Evolutionary conservation across 2,329 filamentous ascomycete species (phyloP).

Genomic region (Cladosporium sp.): DNA sequence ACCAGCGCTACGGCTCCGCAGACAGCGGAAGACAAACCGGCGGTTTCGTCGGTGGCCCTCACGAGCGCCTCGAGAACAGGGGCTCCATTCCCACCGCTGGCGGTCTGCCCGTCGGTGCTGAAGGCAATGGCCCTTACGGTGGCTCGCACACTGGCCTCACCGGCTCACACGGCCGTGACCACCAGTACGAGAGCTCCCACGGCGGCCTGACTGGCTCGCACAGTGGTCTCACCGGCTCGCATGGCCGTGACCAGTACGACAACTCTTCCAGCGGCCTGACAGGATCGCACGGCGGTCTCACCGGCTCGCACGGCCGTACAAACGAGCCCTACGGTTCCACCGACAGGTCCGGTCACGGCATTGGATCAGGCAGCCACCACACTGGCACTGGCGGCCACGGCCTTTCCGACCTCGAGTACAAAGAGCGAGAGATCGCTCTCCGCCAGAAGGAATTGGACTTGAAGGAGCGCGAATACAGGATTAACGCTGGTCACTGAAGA

Average conservation of each 20-base stretch:
- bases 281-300: not conserved
- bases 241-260: not conserved
- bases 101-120: not conserved
- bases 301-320: not conserved
- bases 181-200: conserved; percentile 1
- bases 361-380: not conserved
- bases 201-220: conserved; percentile 2
- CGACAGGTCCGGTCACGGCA: not conserved
- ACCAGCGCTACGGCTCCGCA: not conserved
- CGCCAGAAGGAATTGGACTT: conserved; percentile 9
- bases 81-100: conserved; percentile 14
- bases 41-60: conserved; percentile 14
- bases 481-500: not conserved
- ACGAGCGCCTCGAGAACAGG: conserved; percentile 12
- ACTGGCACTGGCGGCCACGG: not conserved
- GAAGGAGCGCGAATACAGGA: conserved; percentile 10
- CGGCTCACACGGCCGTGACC: not conserved
- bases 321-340: not conserved
- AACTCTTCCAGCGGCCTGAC: not conserved
- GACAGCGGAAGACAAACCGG: not conserved
- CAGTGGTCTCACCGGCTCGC: not conserved
- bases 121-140: not conserved
- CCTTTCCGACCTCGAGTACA: conserved; percentile 4
- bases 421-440: conserved; percentile 6
- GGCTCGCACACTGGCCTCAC: not conserved